These are phyloP conservation scores for Pseudogymnoascus sp. DNA, from an alignment of 2,329 filamentous ascomycete genomes.

Conservation along the genomic window DNA sequence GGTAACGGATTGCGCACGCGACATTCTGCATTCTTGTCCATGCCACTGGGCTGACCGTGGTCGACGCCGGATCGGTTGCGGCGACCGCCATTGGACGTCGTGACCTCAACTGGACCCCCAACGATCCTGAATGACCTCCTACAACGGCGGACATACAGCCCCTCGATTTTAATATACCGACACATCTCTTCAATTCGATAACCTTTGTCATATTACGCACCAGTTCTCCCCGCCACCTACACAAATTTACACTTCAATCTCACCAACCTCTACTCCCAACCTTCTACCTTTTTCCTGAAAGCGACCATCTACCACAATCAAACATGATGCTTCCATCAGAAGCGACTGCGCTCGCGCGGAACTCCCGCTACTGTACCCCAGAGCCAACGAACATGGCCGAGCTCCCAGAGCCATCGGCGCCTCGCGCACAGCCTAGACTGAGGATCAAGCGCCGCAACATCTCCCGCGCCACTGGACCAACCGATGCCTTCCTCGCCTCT, in stretches of 20 bases:
- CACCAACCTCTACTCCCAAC: not conserved
- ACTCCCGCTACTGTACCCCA: not conserved
- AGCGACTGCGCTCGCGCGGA: not conserved
- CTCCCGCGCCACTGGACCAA: conserved; percentile 40
- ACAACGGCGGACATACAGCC: not conserved
- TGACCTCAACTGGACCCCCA: not conserved
- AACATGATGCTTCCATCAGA: not conserved
- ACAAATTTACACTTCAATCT: not conserved
- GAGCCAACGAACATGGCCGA: not conserved
- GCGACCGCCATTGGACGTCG: not conserved
- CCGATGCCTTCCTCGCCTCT: conserved; percentile 58
- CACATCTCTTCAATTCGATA: not conserved
- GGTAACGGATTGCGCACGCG: not conserved
- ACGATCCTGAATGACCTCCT: not conserved
- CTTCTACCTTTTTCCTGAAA: not conserved
- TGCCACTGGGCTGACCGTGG: not conserved
- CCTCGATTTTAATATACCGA: not conserved
- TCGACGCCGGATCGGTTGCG: not conserved
- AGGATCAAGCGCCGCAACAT: conserved; percentile 25
- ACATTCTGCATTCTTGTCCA: not conserved
- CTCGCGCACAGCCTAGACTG: conserved; percentile 13
- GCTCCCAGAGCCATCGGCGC: not conserved
- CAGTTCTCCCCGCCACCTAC: not conserved
- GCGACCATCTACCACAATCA: not conserved
- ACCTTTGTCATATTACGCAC: not conserved